Conservation (phyloP, 371 early-diverging fungal genomes). For the Mucor mucedo region DNA sequence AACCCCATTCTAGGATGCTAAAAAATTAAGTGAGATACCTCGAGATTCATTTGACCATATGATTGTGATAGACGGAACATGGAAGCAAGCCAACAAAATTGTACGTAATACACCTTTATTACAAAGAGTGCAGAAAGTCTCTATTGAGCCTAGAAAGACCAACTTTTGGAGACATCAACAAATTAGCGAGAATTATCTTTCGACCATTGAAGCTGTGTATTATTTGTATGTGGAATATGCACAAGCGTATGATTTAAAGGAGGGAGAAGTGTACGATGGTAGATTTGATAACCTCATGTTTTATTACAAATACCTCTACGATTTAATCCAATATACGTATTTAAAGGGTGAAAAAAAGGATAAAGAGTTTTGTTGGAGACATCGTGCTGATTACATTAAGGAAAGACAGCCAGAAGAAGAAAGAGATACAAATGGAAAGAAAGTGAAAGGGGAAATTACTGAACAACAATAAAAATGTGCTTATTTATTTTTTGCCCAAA, state of each 20-base stretch:
- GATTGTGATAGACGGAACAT: slow-evolving; percentile 92
- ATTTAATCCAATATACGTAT: slow-evolving; percentile 83
- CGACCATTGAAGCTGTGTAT: slow-evolving; percentile 96
- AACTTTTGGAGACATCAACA: slow-evolving; percentile 92
- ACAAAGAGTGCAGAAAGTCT: slow-evolving; percentile 60
- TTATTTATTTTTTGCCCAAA: slow-evolving; percentile 1
- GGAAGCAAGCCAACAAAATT: slow-evolving; percentile 88
- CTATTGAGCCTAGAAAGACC: slow-evolving; percentile 72
- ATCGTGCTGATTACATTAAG: slow-evolving; percentile 26
- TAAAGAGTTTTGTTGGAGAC: slow-evolving; percentile 27
- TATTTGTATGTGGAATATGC: slow-evolving; percentile 83
- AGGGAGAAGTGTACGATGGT: slow-evolving; percentile 61
- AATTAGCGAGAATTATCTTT: slow-evolving; percentile 70
- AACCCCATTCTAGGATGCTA: slow-evolving; percentile 62
- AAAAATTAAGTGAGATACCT: slow-evolving; percentile 66
- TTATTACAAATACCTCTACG: slow-evolving; percentile 88
- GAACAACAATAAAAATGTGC: background rate
- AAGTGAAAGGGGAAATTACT: background rate
- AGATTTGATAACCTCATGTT: slow-evolving; percentile 86
- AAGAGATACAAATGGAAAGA: slow-evolving; percentile 11
- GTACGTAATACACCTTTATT: slow-evolving; percentile 53
- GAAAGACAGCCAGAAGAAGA: slow-evolving; percentile 5
- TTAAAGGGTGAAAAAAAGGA: slow-evolving; percentile 22
- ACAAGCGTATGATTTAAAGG: slow-evolving; percentile 34
- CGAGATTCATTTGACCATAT: slow-evolving; percentile 70